Percentiles rank a stretch among this genome's conserved stretches.
These are phyloP conservation scores for Sphaerulina populicola DNA, from an alignment of 2,329 filamentous ascomycete genomes.

Conservation along the genomic window DNA sequence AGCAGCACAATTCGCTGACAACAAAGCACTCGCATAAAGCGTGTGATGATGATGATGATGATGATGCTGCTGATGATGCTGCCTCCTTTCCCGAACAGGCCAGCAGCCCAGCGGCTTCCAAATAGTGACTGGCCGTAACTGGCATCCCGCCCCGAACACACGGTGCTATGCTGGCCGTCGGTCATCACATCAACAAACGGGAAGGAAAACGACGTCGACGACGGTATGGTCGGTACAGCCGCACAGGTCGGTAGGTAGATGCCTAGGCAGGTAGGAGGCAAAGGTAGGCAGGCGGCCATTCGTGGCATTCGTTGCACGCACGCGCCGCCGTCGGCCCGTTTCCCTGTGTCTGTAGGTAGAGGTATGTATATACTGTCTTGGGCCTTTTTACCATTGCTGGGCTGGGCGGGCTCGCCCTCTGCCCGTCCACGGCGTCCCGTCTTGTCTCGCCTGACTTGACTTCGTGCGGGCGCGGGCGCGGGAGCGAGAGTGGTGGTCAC, in stretches of 20 bases:
- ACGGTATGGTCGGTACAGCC: too few species aligned
- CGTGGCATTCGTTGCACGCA: background rate
- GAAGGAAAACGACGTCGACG: background rate
- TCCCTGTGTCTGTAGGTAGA: too few species aligned
- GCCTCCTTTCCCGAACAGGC: slow-evolving; percentile 20
- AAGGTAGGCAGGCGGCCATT: background rate
- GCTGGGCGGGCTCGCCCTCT: too few species aligned
- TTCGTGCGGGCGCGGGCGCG: background rate
- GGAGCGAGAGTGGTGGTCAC: slow-evolving; percentile 20
- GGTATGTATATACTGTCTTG: background rate
- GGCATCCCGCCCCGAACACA: too few species aligned
- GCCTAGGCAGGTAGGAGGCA: too few species aligned
- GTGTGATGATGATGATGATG: background rate
- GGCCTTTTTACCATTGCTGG: too few species aligned
- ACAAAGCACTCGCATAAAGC: slow-evolving; percentile 1
- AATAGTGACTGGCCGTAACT: background rate
- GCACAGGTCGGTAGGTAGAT: too few species aligned
- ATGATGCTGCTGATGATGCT: background rate
- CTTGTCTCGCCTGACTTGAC: background rate
- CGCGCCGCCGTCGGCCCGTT: background rate
- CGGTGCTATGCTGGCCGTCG: background rate
- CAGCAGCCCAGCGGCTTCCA: slow-evolving; percentile 2
- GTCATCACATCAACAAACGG: background rate
- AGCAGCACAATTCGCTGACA: slow-evolving; percentile 1
- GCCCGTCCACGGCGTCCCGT: too few species aligned